phyloP scores from a whole-genome alignment of 1,284 basidiomycete genomes.

The Grifola frondosa region DNA sequence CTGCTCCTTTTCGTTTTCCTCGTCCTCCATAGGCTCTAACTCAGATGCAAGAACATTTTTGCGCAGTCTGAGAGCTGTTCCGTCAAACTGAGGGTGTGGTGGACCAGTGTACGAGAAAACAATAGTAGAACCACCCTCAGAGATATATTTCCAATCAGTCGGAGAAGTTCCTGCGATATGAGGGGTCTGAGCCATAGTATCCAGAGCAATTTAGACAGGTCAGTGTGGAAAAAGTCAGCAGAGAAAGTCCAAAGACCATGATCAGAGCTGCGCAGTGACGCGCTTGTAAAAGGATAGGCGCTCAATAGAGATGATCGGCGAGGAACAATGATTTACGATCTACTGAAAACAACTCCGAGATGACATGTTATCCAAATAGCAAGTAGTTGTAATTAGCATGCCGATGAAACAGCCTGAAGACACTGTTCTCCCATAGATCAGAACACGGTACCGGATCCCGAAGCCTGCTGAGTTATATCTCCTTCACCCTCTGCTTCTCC shows the following conservation, averaged over 20 bases:
- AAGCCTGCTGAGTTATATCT: conserved; percentile 1
- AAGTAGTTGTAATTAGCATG: too few species aligned
- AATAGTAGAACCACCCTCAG: conserved; percentile 88
- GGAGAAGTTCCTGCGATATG: conserved; percentile 43
- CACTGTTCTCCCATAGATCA: too few species aligned
- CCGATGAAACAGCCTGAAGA: too few species aligned
- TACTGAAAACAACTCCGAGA: too few species aligned
- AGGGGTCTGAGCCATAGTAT: conserved; percentile 4
- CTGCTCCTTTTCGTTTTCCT: conserved; percentile 37
- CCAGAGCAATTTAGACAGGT: too few species aligned
- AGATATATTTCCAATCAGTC: conserved; percentile 77
- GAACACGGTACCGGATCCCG: conserved; percentile 4
- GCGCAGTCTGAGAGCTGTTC: conserved; percentile 72
- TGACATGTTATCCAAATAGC: too few species aligned
- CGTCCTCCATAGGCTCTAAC: conserved; percentile 9
- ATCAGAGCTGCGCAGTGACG: too few species aligned
- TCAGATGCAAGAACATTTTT: conserved; percentile 42
- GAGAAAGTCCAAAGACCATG: too few species aligned
- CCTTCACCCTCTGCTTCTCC: conserved; percentile 12
- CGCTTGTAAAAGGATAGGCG: too few species aligned
- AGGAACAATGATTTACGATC: too few species aligned
- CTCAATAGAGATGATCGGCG: too few species aligned
- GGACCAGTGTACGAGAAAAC: conserved; percentile 80
- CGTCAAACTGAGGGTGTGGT: conserved; percentile 44
- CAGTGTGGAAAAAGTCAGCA: too few species aligned